Conservation (phyloP, 176 grass and related monocot genomes). For the Oryza punctata region DNA sequence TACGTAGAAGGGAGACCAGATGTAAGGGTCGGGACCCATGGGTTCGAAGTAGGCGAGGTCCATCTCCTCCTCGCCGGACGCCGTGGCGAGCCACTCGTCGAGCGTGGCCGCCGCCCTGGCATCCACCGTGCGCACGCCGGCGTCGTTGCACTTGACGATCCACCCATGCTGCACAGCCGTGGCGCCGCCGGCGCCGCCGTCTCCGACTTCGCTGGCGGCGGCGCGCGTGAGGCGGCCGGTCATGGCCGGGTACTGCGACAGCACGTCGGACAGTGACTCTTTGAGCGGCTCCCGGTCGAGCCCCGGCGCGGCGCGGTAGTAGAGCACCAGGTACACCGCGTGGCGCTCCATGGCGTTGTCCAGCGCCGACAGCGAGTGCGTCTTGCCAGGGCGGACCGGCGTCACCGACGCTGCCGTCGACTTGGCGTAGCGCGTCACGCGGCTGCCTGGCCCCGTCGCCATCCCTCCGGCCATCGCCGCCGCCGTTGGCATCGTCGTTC, state of each 20-base stretch:
- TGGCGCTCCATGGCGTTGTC: constrained; percentile 74
- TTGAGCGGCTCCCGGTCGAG: constrained; percentile 56
- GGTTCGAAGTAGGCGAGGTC: constrained; percentile 72
- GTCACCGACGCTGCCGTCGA: constrained; percentile 64
- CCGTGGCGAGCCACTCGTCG: constrained; percentile 72
- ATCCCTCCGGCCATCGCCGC: constrained; percentile 17
- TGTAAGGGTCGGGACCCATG: constrained; percentile 50
- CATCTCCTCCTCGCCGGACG: constrained; percentile 68
- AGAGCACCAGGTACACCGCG: constrained; percentile 62
- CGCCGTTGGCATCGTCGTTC: constrained; percentile 30
- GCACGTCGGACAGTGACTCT: constrained; percentile 77
- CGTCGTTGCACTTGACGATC: constrained; percentile 89
- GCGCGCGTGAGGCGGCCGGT: constrained; percentile 55
- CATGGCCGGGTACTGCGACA: constrained; percentile 84
- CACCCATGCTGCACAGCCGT: constrained; percentile 26
- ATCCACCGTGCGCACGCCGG: constrained; percentile 72
- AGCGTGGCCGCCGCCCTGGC: constrained; percentile 56
- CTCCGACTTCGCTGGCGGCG: constrained; percentile 1
- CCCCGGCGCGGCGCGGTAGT: constrained; percentile 53
- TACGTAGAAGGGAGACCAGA: constrained; percentile 90
- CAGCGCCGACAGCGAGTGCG: constrained; percentile 53
- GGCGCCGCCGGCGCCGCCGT: background rate
- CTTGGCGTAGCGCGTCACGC: constrained; percentile 68
- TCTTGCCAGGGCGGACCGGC: constrained; percentile 76
- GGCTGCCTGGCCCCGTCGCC: constrained; percentile 42